Percentiles rank a stretch among this genome's conserved stretches.
phyloP scores from a whole-genome alignment of 768 basidiomycete genomes.

The Tephrocybe sp. region DNA sequence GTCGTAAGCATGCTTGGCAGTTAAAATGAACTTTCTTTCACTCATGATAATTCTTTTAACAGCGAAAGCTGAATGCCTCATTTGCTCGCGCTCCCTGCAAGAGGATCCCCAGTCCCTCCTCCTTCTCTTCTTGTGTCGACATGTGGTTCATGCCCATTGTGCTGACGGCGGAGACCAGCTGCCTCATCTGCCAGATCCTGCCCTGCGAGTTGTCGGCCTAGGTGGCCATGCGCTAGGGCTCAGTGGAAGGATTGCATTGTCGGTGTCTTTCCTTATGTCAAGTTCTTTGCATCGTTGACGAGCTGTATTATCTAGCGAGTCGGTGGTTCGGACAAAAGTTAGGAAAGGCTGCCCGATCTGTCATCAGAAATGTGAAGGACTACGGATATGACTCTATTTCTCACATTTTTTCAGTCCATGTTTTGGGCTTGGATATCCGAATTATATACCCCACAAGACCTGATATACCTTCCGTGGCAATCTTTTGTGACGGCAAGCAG shows the following conservation, averaged over 20 bases:
- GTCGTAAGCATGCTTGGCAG: conserved; percentile 45
- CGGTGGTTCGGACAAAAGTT: conserved; percentile 63
- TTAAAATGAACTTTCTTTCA: neutral
- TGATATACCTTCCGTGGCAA: too few species aligned
- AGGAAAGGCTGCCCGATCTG: conserved; percentile 79
- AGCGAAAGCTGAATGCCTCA: conserved; percentile 65
- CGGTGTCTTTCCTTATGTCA: conserved; percentile 27
- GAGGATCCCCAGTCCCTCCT: conserved; percentile 58
- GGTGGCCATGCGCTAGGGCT: conserved; percentile 40
- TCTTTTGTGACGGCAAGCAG: too few species aligned
- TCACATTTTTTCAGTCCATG: conserved; percentile 1
- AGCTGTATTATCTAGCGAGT: conserved; percentile 45
- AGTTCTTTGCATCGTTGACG: conserved; percentile 1
- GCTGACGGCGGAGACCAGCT: conserved; percentile 64
- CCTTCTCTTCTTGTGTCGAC: conserved; percentile 83
- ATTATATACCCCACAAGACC: conserved; percentile 6
- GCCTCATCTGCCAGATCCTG: conserved; percentile 57
- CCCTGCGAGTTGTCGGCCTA: conserved; percentile 41
- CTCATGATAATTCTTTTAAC: neutral
- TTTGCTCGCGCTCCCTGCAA: conserved; percentile 62
- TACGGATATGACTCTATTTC: conserved; percentile 21
- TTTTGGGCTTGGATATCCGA: conserved; percentile 11
- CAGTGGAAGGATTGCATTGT: conserved; percentile 81
- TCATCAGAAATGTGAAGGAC: conserved; percentile 53
- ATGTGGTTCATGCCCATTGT: conserved; percentile 81